A percentile compares a stretch with the other conserved stretches of the same genome.
Conservation (phyloP, 2,329 filamentous ascomycete genomes). For the Pyrenophora seminiperda region DNA sequence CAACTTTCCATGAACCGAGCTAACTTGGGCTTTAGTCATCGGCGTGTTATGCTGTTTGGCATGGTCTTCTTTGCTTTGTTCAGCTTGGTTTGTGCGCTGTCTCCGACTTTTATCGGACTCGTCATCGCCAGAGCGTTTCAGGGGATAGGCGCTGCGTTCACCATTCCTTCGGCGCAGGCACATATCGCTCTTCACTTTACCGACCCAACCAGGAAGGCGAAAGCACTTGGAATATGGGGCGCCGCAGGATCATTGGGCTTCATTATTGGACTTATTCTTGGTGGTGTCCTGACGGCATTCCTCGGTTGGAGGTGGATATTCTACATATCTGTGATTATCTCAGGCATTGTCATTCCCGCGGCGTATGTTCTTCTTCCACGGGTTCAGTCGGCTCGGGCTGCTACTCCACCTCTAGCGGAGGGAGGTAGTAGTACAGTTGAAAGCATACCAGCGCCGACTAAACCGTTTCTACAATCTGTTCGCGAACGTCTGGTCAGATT, state of each 20-base stretch:
- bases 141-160: constrained; percentile 8
- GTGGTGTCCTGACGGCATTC: neutral
- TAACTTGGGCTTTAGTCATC: neutral
- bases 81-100: constrained; percentile 2
- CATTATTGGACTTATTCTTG: neutral
- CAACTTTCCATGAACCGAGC: neutral
- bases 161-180: constrained; percentile 8
- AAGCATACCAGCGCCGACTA: neutral
- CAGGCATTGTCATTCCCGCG: neutral
- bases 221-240: constrained; percentile 5
- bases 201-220: neutral
- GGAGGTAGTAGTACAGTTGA: neutral
- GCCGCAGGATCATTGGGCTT: constrained; percentile 5
- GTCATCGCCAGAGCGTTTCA: neutral
- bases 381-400: neutral
- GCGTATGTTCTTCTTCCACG: neutral
- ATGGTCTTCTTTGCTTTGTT: constrained; percentile 6
- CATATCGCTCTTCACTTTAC: constrained; percentile 1
- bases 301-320: neutral
- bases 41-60: constrained; percentile 3
- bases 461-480: neutral
- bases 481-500: neutral
- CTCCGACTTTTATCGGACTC: neutral
- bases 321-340: neutral
- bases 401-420: neutral